phyloP scores from a whole-genome alignment of 352 stramenopile genomes.

The Phytophthora sp. region DNA sequence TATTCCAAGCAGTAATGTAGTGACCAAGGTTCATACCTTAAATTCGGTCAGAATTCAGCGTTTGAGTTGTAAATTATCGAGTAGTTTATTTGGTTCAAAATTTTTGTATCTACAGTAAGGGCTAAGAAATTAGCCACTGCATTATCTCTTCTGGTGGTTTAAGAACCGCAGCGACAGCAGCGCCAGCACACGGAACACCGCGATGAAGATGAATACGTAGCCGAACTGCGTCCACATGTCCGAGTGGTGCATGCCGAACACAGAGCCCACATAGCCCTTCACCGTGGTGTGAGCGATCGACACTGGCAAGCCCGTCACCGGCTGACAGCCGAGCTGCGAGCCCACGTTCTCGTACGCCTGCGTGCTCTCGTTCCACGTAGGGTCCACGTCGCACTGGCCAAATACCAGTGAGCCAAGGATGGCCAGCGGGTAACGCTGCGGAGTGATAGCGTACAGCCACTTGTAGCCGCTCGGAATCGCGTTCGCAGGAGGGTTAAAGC shows the following conservation, averaged over 20 bases:
- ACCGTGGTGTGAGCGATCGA: slow-evolving; percentile 35
- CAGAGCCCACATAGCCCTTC: slow-evolving; percentile 43
- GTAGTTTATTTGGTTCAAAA: slow-evolving; percentile 21
- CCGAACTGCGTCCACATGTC: slow-evolving; percentile 21
- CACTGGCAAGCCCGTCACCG: slow-evolving; percentile 22
- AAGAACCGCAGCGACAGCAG: slow-evolving; percentile 43
- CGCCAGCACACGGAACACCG: slow-evolving; percentile 39
- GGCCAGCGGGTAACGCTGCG: slow-evolving; percentile 29
- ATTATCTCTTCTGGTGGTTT: slow-evolving; percentile 50
- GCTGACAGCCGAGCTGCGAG: slow-evolving; percentile 28
- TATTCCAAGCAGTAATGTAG: slow-evolving; percentile 18
- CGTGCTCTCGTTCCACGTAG: slow-evolving; percentile 33
- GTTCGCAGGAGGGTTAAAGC: slow-evolving; percentile 34
- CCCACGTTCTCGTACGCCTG: slow-evolving; percentile 24
- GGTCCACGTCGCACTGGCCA: slow-evolving; percentile 21
- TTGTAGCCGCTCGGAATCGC: slow-evolving; percentile 31
- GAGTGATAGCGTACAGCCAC: slow-evolving; percentile 40
- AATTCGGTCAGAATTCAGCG: too few species aligned
- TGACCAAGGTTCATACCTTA: too few species aligned
- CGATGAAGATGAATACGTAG: slow-evolving; percentile 47
- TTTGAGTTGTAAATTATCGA: slow-evolving; percentile 13
- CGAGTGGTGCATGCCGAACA: slow-evolving; percentile 33
- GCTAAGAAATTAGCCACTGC: neutral
- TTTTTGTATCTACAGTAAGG: too few species aligned
- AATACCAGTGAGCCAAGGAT: slow-evolving; percentile 34